Evolutionary conservation across 257 asterid genomes (phyloP).

Genomic region (Salvia hispanica): DNA sequence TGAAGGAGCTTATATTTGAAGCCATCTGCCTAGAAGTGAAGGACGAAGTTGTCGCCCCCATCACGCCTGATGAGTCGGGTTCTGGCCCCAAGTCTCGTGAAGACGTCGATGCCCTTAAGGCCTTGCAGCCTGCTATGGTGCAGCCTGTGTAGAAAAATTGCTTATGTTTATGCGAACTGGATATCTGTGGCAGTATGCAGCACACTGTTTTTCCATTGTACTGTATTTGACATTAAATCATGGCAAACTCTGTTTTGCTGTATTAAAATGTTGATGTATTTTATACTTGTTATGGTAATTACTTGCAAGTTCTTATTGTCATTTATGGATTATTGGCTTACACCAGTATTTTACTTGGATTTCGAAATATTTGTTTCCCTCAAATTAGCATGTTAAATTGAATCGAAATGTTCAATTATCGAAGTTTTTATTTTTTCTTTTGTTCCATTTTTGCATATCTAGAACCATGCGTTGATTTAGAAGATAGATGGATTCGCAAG

Average conservation of each 20-base stretch:
- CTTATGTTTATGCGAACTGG: neutral
- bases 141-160: constrained; percentile 43
- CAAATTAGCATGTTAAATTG: no score
- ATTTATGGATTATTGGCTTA: constrained; percentile 11
- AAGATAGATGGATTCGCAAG: no score
- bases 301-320: neutral
- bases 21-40: constrained; percentile 48
- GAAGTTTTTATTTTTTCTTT: no score
- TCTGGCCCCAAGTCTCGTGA: constrained; percentile 48
- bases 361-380: no score
- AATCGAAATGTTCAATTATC: no score
- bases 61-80: constrained; percentile 38
- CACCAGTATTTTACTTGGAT: neutral
- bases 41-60: constrained; percentile 25
- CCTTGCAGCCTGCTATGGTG: constrained; percentile 63
- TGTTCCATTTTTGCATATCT: no score
- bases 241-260: constrained; percentile 25
- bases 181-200: neutral
- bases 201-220: constrained; percentile 9
- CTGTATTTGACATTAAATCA: neutral
- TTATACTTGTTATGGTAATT: constrained; percentile 2
- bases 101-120: constrained; percentile 59
- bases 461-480: no score
- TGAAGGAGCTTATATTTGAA: constrained; percentile 80
- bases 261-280: constrained; percentile 29